These are phyloP conservation scores for Eucalyptus regnans DNA, from an alignment of 345 rosid genomes.

Conservation along the genomic window DNA sequence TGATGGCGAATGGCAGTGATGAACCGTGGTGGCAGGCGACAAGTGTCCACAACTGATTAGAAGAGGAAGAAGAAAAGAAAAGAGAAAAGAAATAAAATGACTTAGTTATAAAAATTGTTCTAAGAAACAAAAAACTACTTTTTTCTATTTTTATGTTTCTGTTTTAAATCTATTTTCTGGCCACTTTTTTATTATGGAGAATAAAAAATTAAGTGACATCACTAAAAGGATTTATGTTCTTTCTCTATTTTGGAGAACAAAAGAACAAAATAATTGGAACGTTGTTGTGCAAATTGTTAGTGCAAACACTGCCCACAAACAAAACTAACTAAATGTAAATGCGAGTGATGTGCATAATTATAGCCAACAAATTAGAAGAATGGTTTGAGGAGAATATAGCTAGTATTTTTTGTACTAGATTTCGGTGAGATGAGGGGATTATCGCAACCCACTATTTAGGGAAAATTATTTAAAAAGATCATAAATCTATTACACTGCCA, in stretches of 20 bases:
- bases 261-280: accelerated
- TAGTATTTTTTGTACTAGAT: background rate
- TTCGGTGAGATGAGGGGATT: background rate
- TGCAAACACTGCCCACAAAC: background rate
- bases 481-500: no score
- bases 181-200: accelerated
- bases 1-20: accelerated
- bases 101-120: no score
- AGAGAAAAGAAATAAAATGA: no score
- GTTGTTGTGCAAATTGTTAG: background rate
- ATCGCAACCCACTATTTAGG: background rate
- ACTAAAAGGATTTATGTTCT: no score
- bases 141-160: no score
- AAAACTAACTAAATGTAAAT: background rate
- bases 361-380: background rate
- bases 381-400: background rate
- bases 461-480: no score
- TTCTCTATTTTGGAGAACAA: no score
- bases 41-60: no score
- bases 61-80: no score
- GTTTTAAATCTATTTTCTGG: no score
- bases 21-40: accelerated
- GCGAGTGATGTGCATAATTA: background rate
- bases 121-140: accelerated
- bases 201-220: no score